Base-by-base conservation (phyloP, 2,329 filamentous ascomycete genomes). In the Fusarium miscanthi region DNA sequence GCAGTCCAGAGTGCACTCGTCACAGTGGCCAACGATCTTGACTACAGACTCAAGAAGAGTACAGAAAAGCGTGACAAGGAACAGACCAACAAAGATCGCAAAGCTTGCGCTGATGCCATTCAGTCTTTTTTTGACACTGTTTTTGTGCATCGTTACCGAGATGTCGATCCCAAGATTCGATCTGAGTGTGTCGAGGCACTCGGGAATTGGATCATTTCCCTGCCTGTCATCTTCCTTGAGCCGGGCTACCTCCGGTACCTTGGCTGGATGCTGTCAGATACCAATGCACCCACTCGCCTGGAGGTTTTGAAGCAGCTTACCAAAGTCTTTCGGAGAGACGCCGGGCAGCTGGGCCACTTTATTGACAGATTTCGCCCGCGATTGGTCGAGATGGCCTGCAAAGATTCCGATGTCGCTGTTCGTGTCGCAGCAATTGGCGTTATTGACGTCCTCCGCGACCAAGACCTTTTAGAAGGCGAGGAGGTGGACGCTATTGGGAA, bases 111-210 rank as follows among this genome's bases (percentile, higher is more conserved):
- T 72, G 87, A 88, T 35, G 87, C 91, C 66, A 90, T 98, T 64
- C 92, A 92, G 74, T 94, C 97, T 74, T 94, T 94, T 76, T 97
- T 98, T 78, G 93, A 97, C 75, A 93, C 93, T 4, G 91, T 98
- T 51, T 99, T 97, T 79, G 92, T 98, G 35, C 95, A 99, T 82
- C 91, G 96, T 52, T 99, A 98, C 81, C 93, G 96, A 69, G 96
- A 99, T 79, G 90, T 98, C 35, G 96, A 99, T 78, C 90, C 94
- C 11, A 93, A 90, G 76, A 97, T 99, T 73, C 90, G 96, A 59
- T 90, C 92, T 2, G 95, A 98, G 78, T 98, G 95, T 78, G 91
- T 97, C 30, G 90, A 93, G 71, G 94, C 94, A 19, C 86, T 99
- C 13, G 94, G 95, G 33, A 88, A 91, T 43, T 99, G 96, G 96